These are phyloP conservation scores for Leccinellum rugosiceps DNA, from an alignment of 768 basidiomycete genomes.

Conservation along the genomic window DNA sequence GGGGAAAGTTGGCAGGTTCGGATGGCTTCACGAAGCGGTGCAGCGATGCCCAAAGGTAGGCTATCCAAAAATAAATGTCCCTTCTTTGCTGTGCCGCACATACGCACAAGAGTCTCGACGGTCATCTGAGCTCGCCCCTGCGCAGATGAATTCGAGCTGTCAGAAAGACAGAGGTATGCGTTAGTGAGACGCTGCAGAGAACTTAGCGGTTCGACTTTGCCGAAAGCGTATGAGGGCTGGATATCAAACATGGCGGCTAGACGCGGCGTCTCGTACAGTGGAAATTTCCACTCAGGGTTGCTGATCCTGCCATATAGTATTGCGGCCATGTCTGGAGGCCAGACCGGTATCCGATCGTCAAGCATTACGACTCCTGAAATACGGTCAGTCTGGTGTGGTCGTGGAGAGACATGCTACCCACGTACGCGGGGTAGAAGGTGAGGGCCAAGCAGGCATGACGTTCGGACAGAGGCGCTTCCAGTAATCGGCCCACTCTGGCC, in stretches of 20 bases:
- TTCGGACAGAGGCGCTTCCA: constrained; percentile 82
- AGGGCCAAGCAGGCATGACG: constrained; percentile 58
- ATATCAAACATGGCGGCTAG: constrained; percentile 48
- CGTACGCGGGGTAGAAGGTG: constrained; percentile 35
- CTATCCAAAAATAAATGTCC: constrained; percentile 48
- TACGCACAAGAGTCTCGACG: constrained; percentile 51
- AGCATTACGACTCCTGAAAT: constrained; percentile 41
- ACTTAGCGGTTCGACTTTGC: constrained; percentile 55
- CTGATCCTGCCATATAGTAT: constrained; percentile 57
- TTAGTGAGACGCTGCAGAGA: constrained; percentile 51
- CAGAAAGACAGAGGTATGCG: constrained; percentile 59
- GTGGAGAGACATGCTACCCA: not conserved
- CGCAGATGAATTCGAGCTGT: constrained; percentile 45
- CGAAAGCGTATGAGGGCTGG: constrained; percentile 58
- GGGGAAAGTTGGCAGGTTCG: constrained; percentile 80
- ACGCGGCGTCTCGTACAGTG: constrained; percentile 41
- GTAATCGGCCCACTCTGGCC: constrained; percentile 89
- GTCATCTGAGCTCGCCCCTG: constrained; percentile 69
- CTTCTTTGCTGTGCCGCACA: constrained; percentile 35
- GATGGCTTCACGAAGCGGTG: constrained; percentile 83
- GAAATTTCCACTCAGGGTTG: constrained; percentile 67
- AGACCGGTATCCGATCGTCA: constrained; percentile 71
- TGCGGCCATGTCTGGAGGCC: constrained; percentile 74
- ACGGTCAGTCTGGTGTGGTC: constrained; percentile 8
- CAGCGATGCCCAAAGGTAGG: constrained; percentile 66